Percentiles rank a stretch among this genome's conserved stretches.
Conservation (phyloP, 345 rosid genomes). For the Hibiscus mutabilis region DNA sequence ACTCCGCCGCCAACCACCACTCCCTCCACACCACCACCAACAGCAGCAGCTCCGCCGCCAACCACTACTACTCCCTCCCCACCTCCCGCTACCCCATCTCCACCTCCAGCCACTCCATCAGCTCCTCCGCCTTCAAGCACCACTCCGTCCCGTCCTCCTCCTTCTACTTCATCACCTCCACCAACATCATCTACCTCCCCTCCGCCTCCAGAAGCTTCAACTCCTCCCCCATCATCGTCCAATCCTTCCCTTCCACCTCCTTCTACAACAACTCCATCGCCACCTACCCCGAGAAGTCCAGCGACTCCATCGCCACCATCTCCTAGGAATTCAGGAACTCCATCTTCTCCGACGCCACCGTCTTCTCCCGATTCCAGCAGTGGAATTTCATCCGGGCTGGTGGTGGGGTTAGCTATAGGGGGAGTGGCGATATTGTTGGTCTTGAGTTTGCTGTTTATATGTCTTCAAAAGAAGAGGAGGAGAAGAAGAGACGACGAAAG, state of each 20-base stretch:
- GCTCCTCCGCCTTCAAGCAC: slow-evolving; percentile 35
- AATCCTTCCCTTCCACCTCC: slow-evolving; percentile 38
- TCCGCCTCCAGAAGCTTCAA: slow-evolving; percentile 23
- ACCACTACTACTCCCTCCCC: background rate
- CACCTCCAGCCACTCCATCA: slow-evolving; percentile 22
- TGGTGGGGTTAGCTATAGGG: slow-evolving; percentile 57
- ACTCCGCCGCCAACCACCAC: slow-evolving; percentile 20
- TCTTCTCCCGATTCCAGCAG: slow-evolving; percentile 12
- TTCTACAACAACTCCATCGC: slow-evolving; percentile 26
- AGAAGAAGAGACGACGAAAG: slow-evolving; percentile 10
- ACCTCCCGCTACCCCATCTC: slow-evolving; percentile 18
- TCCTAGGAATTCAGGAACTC: slow-evolving; percentile 16
- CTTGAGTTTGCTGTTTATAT: slow-evolving; percentile 40
- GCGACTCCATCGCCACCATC: slow-evolving; percentile 23
- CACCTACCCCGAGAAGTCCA: slow-evolving; percentile 22
- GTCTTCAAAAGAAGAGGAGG: slow-evolving; percentile 49
- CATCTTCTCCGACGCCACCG: slow-evolving; percentile 28
- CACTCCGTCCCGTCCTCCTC: slow-evolving; percentile 28
- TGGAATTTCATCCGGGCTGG: slow-evolving; percentile 45
- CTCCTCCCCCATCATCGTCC: slow-evolving; percentile 24
- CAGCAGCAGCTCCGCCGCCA: slow-evolving; percentile 25
- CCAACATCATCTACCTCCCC: slow-evolving; percentile 29
- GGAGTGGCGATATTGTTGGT: slow-evolving; percentile 44
- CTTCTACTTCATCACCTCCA: slow-evolving; percentile 25
- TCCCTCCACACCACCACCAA: slow-evolving; percentile 12